Conservation (phyloP, 1,284 basidiomycete genomes). For the Ceratobasidium sp. region DNA sequence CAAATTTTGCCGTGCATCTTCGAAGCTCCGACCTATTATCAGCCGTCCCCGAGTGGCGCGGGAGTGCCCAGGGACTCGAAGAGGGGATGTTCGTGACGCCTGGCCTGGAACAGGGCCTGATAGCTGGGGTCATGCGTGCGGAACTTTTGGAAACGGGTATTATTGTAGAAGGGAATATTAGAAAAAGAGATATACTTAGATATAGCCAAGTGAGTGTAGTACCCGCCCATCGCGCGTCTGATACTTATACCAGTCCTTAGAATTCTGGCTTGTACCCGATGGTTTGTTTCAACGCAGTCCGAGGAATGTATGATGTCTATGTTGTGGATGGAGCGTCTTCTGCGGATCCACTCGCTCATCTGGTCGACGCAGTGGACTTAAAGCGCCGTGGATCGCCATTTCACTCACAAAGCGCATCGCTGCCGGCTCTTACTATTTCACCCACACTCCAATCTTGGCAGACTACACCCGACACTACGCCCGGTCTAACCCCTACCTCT, state of each 20-base stretch:
- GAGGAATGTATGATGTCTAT: neutral
- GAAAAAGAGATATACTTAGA: neutral
- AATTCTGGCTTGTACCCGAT: constrained; percentile 3
- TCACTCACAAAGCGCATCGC: neutral
- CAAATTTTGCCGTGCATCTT: constrained; percentile 23
- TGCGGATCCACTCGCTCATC: neutral
- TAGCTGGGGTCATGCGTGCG: constrained; percentile 18
- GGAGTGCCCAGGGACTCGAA: too few relatives aligned
- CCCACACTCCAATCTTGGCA: neutral
- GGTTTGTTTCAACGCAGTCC: constrained; percentile 30
- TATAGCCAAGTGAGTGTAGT: constrained; percentile 1
- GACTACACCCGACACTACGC: constrained; percentile 11
- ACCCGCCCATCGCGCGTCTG: neutral
- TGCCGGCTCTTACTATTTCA: neutral
- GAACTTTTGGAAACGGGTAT: constrained; percentile 1
- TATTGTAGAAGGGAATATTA: constrained; percentile 8
- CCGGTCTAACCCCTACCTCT: constrained; percentile 9
- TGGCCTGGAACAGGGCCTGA: neutral
- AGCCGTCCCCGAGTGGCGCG: neutral
- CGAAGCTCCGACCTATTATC: constrained; percentile 11
- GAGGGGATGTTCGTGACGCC: constrained; percentile 9
- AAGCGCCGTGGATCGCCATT: neutral
- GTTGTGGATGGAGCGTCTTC: neutral
- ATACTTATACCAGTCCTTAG: neutral
- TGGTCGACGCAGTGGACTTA: neutral